These are phyloP conservation scores for Melaleuca alternifolia DNA, from an alignment of 345 rosid species.

Conservation along the genomic window DNA sequence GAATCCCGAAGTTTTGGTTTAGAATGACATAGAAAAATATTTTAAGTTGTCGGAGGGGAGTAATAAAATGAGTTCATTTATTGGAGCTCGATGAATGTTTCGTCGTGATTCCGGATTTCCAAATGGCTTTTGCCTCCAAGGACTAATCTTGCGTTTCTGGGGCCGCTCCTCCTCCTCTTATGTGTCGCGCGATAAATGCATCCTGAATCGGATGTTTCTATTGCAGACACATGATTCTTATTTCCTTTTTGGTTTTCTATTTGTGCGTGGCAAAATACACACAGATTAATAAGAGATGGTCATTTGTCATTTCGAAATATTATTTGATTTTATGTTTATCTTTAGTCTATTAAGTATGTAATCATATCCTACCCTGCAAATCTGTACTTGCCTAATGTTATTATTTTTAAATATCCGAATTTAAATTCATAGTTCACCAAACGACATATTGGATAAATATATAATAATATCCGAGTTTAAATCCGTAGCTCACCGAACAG, in stretches of 20 bases:
- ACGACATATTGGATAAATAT: no score
- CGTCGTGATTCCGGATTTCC: not conserved
- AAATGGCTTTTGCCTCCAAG: not conserved
- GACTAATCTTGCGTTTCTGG: not conserved
- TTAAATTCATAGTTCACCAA: no score
- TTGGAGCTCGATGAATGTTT: not conserved
- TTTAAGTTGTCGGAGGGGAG: not conserved
- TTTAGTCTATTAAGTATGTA: not conserved
- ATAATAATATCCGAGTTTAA: no score
- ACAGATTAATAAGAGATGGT: not conserved
- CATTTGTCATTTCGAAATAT: not conserved
- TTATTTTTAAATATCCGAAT: no score
- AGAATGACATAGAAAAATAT: not conserved
- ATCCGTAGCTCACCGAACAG: no score
- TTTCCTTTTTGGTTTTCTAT: not conserved
- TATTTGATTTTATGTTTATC: not conserved
- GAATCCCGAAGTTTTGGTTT: not conserved
- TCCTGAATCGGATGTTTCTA: not conserved
- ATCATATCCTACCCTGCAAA: no score
- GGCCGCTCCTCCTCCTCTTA: not conserved
- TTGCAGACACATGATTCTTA: not conserved
- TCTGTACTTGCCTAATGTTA: no score
- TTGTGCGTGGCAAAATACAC: not conserved
- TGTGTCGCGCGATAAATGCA: not conserved
- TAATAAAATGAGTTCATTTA: not conserved